Base-by-base conservation (phyloP, 2,329 filamentous ascomycete genomes). In the Aspergillus chevalieri region DNA sequence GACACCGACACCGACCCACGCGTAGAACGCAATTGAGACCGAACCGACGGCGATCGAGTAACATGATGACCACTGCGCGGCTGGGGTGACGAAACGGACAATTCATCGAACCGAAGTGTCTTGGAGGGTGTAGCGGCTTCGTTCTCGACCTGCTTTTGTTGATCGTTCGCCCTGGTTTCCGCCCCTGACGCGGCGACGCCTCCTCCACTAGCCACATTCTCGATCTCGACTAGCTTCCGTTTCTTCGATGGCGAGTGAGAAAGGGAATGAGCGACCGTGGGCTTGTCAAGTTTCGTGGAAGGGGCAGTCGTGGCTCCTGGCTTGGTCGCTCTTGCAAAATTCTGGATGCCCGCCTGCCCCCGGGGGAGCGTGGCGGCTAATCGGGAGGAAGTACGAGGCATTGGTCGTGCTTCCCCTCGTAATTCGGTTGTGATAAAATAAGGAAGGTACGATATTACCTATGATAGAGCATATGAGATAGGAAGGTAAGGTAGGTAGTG, bases 301-400 rank as follows among this genome's bases (percentile, higher is more conserved):
- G 30, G 15, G 14, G 26, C 39, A n/a, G 47, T n/a, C 4, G 54
- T 30, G 6, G 64, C 50, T 5, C 66, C 66, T 36, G 71, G 65
- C 56, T 77, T 76, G 43, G 69, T 71, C 50, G 74, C 61, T 55
- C 66, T 70, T 50, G 72, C 65, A 55, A 76, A 77, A 50, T 62
- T 64, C 55, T 70, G 67, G 43, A 77, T 72, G 59, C 66, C 76
- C 66, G 57, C 55, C 53, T 70, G 68, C 17, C 52, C 57, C 48
- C 59, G 57, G 44, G 64, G 61, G 57, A 68, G 26, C 26, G 26
- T 63, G 64, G 58, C 51, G 58, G 58, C 52, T 52, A 56, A 54
- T 49, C 55, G 54, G 43, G 65, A 54, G 47, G 66, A 63, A 44
- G 61, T 54, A 56, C 63, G 65, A 57, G 59, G 61, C 63, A 67